A percentile compares a stretch with the other conserved stretches of the same genome.
phyloP scores from a whole-genome alignment of 192 early-diverging fungal species.

The Gryganskiella cystojenkinii region DNA sequence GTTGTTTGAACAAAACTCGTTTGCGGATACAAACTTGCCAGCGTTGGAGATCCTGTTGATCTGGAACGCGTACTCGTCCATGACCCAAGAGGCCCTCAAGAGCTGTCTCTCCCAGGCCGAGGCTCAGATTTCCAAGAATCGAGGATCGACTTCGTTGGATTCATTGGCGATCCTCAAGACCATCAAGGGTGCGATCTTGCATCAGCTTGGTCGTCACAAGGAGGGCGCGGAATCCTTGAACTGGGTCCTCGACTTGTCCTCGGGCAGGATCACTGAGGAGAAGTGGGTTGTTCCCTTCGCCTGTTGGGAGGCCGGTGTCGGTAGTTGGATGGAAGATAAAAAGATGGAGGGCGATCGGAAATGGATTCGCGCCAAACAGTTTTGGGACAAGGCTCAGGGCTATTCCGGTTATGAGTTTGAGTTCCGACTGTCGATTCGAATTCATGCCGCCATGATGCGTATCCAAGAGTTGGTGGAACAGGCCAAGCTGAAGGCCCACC shows the following conservation, averaged over 20 bases:
- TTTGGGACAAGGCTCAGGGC: slow-evolving; percentile 56
- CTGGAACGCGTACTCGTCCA: slow-evolving; percentile 61
- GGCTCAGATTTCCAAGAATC: slow-evolving; percentile 32
- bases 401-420: slow-evolving; percentile 63
- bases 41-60: slow-evolving; percentile 61
- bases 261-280: slow-evolving; percentile 45
- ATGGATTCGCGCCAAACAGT: slow-evolving; percentile 32
- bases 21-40: slow-evolving; percentile 59
- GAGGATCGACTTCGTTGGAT: slow-evolving; percentile 42
- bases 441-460: slow-evolving; percentile 46
- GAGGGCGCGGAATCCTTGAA: slow-evolving; percentile 52
- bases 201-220: slow-evolving; percentile 50
- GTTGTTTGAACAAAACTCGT: slow-evolving; percentile 56
- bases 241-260: slow-evolving; percentile 60
- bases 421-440: slow-evolving; percentile 52
- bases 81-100: slow-evolving; percentile 50
- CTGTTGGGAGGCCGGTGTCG: slow-evolving; percentile 63
- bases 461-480: slow-evolving; percentile 29
- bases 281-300: slow-evolving; percentile 64
- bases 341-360: slow-evolving; percentile 21
- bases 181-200: slow-evolving; percentile 60
- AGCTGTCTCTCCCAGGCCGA: slow-evolving; percentile 45
- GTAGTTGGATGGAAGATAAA: slow-evolving; percentile 52
- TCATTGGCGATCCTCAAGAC: slow-evolving; percentile 54
- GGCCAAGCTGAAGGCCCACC: slow-evolving; percentile 10